Evolutionary conservation across 2,329 filamentous ascomycete species (phyloP), one percentile per base, ranked within the genome.

Genomic region (Fusarium irregulare): DNA sequence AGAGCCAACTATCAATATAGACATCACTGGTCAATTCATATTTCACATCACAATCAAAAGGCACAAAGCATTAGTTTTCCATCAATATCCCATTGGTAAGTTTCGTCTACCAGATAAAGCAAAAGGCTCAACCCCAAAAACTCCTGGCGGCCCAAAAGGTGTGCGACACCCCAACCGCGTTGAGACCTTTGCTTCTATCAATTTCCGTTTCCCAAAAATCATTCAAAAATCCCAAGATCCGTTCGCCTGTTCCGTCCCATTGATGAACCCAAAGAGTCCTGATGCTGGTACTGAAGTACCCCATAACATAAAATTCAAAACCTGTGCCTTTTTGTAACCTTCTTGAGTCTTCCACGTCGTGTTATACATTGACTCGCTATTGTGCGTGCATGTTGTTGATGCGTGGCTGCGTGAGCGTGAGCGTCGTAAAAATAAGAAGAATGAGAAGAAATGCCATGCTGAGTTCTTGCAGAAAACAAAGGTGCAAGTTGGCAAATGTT

Each of bases 171-270:
- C 60, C 51, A 18, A 51, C 66, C 60, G 56, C 56, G 27, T 56
- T 55, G 65, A 69, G 66, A 62, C 60, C 61, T 69, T 70, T 66
- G 66, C 66, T 70, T 70, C 66, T 70, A 70, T n/a, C 49, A 56
- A 68, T 48, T 42, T 42, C 55, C 59, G 34, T 28, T 23, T 56
- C 56, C 5, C 30, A 44, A 58, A 51, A 41, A 60, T 23, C 60
- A 45, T 56, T 28, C 42, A 32, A 42, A 59, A 23, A 34, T 32
- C 32, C 42, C 55, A 13, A 55, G 49, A 42, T 59, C 63, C 30
- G 18, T 66, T 66, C 63, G 63, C 63, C 63, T 48, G 18, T 50
- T 28, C 41, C 62, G 13, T 11, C 21, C 27, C 21, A 23, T 30
- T 46, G 61, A 54, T 45, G 10, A 60, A 56, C 48, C 37, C 32